These are phyloP conservation scores for Pseudogymnoascus sp. DNA, from an alignment of 2,329 filamentous ascomycete genomes.

Conservation along the genomic window DNA sequence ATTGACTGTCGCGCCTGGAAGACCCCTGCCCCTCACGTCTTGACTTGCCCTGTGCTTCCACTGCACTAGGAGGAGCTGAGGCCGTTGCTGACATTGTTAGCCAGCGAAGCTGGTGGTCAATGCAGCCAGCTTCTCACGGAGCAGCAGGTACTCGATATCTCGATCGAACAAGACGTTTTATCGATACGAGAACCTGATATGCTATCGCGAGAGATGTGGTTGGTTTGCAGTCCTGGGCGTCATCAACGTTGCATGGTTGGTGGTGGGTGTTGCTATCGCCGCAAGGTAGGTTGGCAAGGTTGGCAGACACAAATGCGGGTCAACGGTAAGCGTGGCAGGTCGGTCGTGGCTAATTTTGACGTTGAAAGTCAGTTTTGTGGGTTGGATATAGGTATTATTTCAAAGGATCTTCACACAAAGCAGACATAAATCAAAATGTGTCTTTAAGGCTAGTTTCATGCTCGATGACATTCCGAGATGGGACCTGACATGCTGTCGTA, in stretches of 20 bases:
- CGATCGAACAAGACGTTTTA: background rate
- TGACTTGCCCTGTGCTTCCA: constrained; percentile 21
- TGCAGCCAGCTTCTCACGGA: background rate
- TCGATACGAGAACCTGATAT: background rate
- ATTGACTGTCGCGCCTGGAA: constrained; percentile 16
- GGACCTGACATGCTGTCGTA: constrained; percentile 6
- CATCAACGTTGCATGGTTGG: constrained; percentile 7
- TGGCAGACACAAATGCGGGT: constrained; percentile 10
- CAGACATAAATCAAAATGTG: constrained; percentile 1
- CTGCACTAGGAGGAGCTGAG: constrained; percentile 16
- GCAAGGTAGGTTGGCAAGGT: constrained; percentile 6
- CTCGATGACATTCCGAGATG: constrained; percentile 7
- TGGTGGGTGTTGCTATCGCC: background rate
- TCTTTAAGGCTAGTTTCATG: constrained; percentile 4
- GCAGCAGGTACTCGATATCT: background rate
- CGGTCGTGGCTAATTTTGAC: background rate
- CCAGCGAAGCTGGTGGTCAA: constrained; percentile 2
- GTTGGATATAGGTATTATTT: background rate
- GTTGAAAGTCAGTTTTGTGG: background rate
- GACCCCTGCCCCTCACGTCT: constrained; percentile 16
- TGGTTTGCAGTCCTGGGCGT: background rate
- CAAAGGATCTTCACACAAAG: constrained; percentile 3
- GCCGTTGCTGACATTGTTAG: constrained; percentile 14
- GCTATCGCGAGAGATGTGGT: constrained; percentile 4
- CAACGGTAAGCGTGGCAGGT: background rate